Base-by-base conservation (phyloP, 495 filamentous ascomycete species). In the Penicillium fimorum region DNA sequence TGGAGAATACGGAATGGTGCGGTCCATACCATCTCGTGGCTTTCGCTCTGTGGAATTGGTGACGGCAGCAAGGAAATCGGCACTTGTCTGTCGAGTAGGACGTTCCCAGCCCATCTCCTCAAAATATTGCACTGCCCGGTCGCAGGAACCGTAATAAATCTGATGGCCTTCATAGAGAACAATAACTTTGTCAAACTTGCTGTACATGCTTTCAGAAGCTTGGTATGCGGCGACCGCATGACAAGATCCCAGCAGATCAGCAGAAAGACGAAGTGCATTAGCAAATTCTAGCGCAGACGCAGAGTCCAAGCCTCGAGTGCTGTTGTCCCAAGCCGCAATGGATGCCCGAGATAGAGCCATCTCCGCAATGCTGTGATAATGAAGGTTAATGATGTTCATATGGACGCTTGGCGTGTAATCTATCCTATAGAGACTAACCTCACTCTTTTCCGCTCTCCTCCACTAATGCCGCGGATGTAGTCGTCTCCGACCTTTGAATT, bases 201-300 rank as follows among this genome's bases (percentile, higher is more conserved):
- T 70, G 68, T 94, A 96, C 54, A 96, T 95, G 59, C 84, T 87
- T 65, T 96, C 90, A 10, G 85, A 88, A 0, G 90, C 90, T 68
- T 96, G 91, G 63, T 93, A 96, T 12, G 92, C 80, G 1, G 88
- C 90, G 27, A 92, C 89, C 32, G 91, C 89, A 25, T 89, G 90
- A 46, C 84, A 86, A 5, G 79, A 87, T 60, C 89, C 81, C 66
- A 85, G 85, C 30, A 92, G 75, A 60, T 90, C 84, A 15, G 89
- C 87, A 53, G 89, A 81, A 29, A 91, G 77, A 10, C 87, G 81
- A 25, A 94, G 78, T 0, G 87, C 85, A 64, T 88, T 89, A 56
- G 78, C 74, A 52, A 78, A 78, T 30, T 92, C 88, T 32, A 95
- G 76, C 0, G 91, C 91, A 12, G 90, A 94, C 18, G 86, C 88